A percentile compares a stretch with the other conserved stretches of the same genome.
These are phyloP conservation scores for Acrocalymma vagum DNA, from an alignment of 2,329 filamentous ascomycete genomes.

Conservation along the genomic window DNA sequence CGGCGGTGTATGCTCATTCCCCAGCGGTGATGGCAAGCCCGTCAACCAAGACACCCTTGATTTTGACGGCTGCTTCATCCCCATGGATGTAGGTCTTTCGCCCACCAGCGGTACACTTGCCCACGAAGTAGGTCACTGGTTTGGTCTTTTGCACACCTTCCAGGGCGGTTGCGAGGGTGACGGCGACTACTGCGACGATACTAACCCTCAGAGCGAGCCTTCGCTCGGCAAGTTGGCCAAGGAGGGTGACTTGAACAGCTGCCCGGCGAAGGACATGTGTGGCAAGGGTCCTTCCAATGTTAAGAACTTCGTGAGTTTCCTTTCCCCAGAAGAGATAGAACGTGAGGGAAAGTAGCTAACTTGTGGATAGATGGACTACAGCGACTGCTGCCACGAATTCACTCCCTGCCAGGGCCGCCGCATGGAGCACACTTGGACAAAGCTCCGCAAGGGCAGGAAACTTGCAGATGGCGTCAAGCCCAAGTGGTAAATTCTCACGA, in stretches of 20 bases:
- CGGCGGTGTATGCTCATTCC: constrained; percentile 46
- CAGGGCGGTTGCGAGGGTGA: constrained; percentile 29
- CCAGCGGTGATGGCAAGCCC: constrained; percentile 7
- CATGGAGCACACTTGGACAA: constrained; percentile 19
- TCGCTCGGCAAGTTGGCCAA: constrained; percentile 16
- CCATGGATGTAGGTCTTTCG: constrained; percentile 14
- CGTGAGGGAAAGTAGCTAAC: neutral
- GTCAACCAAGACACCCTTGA: constrained; percentile 19
- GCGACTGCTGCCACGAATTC: constrained; percentile 25
- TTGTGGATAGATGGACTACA: constrained; percentile 32
- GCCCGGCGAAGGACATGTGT: constrained; percentile 18
- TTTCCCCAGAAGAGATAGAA: neutral
- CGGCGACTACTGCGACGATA: constrained; percentile 40
- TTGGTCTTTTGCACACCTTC: constrained; percentile 41
- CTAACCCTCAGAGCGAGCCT: constrained; percentile 30
- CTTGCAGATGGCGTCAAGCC: constrained; percentile 18
- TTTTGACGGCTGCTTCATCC: constrained; percentile 26
- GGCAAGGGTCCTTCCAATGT: constrained; percentile 19
- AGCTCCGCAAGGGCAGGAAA: constrained; percentile 8
- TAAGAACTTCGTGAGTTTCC: constrained; percentile 23
- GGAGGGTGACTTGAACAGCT: constrained; percentile 18
- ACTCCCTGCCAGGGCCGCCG: constrained; percentile 27
- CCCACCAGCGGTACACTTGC: constrained; percentile 17
- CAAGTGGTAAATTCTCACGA: constrained; percentile 4
- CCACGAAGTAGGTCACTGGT: constrained; percentile 38